Conservation (phyloP, 352 stramenopile genomes). For the Globisporangium paddicum region DNA sequence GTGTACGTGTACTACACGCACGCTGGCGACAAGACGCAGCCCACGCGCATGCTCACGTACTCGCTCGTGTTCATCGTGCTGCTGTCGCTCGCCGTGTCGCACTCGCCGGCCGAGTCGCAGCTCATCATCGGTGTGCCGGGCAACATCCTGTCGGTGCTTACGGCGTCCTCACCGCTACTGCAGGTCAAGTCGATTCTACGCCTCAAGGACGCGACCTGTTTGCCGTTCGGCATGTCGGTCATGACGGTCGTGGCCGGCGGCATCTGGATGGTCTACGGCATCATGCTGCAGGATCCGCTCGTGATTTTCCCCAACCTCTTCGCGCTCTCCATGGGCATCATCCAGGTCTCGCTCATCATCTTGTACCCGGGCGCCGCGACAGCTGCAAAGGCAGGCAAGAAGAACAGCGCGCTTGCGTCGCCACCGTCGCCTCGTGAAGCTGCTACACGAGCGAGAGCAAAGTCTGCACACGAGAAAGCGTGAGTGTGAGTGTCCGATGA, state of each 20-base stretch:
- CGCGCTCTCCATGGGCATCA: constrained; percentile 57
- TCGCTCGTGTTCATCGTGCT: constrained; percentile 47
- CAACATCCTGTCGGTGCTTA: constrained; percentile 71
- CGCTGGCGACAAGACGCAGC: constrained; percentile 33
- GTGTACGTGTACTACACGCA: constrained; percentile 67
- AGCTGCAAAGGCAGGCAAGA: not conserved
- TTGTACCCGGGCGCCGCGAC: constrained; percentile 29
- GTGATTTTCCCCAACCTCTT: constrained; percentile 74
- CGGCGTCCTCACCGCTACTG: constrained; percentile 59
- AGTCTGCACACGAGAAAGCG: constrained; percentile 21
- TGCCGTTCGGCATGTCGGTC: constrained; percentile 72
- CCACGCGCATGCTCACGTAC: constrained; percentile 35
- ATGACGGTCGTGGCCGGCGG: constrained; percentile 72
- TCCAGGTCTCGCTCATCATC: constrained; percentile 66
- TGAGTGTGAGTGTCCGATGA: not conserved
- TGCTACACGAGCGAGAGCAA: not conserved
- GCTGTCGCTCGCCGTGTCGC: constrained; percentile 42
- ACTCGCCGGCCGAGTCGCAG: constrained; percentile 43
- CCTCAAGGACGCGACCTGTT: constrained; percentile 54
- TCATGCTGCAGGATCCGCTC: constrained; percentile 56
- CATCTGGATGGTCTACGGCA: constrained; percentile 64
- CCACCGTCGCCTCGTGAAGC: not conserved
- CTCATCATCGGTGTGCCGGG: constrained; percentile 68
- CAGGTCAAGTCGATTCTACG: constrained; percentile 65
- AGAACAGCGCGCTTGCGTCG: not conserved